Evolutionary conservation across 1,284 basidiomycete genomes (phyloP), one percentile per base, ranked within the genome.

Genomic region (Cryptococcus sp.): DNA sequence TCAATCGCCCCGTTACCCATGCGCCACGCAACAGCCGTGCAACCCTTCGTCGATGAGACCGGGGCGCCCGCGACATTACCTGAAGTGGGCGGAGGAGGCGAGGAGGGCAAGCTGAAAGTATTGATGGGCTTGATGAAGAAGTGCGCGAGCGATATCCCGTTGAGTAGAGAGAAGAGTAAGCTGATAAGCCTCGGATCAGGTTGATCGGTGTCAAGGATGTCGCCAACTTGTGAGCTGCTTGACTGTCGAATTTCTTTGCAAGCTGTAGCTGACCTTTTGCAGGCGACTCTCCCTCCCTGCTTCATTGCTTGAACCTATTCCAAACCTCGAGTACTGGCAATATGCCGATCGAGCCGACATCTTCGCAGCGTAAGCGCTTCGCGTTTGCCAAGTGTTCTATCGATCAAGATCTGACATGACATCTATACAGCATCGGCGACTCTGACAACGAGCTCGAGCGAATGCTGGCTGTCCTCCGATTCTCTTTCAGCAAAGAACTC

Each of bases 271-370:
- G 22, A 58, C 49, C n/a, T 41, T 38, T 4, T n/a, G 39, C 46
- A 93, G 91, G 84, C 89, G 91, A 56, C 81, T 95, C 25, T 94
- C 91, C 0, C 81, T 95, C 48, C 92, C 92, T 3, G 91, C 92
- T 15, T 93, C 91, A 25, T 78, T 95, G 51, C 83, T 95, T 42
- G 92, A 95, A 72, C 93, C 93, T 5, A 85, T 93, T 69, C 92
- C 92, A 4, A 96, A 95, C 78, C 84, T 97, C 54, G 93, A 96
- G 79, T 94, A 93, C 79, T 95, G 90, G 90, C 90, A 93, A 65
- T 97, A 95, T 71, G 84, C 93, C 50, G 93, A 97, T 78, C 84
- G 94, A 63, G 92, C 93, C 11, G 94, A 97, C 78, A 82, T 93
- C 47, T 93, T 96, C 74, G 88, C 89, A 69, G 86, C 90, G 91